Conservation (phyloP, 176 grass and related monocot genomes). For the Neostapfia colusana region DNA sequence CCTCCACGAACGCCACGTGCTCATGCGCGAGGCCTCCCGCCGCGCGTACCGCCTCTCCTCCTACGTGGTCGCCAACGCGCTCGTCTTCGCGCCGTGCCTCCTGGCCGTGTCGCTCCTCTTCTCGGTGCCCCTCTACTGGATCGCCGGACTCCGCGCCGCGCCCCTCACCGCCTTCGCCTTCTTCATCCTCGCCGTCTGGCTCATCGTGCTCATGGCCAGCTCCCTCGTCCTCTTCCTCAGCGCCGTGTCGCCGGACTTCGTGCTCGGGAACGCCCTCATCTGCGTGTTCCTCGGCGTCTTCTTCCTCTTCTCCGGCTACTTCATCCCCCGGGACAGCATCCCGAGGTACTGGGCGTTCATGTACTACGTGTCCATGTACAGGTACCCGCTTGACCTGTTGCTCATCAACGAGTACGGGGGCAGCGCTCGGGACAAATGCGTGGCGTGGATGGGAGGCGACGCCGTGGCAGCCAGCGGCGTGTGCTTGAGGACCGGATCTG, state of each 20-base stretch:
- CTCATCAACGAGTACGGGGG: conserved; percentile 93
- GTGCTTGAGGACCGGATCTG: conserved; percentile 54
- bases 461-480: background rate
- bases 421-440: conserved; percentile 40
- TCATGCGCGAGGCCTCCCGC: conserved; percentile 79
- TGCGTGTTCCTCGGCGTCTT: conserved; percentile 72
- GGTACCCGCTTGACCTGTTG: conserved; percentile 76
- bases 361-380: conserved; percentile 92
- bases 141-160: conserved; percentile 63
- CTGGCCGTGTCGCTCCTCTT: conserved; percentile 76
- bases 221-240: conserved; percentile 90
- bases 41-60: conserved; percentile 78
- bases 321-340: conserved; percentile 82
- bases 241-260: conserved; percentile 75
- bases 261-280: conserved; percentile 84
- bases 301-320: conserved; percentile 98
- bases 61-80: conserved; percentile 68
- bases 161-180: conserved; percentile 47
- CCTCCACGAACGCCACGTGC: conserved; percentile 80
- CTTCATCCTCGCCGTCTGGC: conserved; percentile 82
- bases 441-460: conserved; percentile 43
- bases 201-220: conserved; percentile 86
- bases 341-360: conserved; percentile 90
- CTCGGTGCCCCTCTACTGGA: conserved; percentile 65
- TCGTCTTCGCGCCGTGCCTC: conserved; percentile 84